Evolutionary conservation across 31 red algal species (phyloP).

Genomic region (Odonthalia washingtoniensis): DNA sequence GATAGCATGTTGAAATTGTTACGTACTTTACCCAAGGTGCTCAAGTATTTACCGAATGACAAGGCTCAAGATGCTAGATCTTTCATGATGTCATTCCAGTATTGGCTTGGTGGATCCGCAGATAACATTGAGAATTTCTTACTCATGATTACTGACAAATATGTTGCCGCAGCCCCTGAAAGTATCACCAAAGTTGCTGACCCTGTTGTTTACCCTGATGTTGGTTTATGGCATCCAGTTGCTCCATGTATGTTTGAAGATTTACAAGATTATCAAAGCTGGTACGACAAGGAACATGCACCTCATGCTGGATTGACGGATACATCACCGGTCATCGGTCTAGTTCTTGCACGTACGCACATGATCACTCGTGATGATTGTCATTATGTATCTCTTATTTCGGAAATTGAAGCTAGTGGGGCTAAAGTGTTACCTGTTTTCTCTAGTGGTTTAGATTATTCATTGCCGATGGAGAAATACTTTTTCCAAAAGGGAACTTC

Average conservation of each 20-base stretch:
- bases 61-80: constrained; percentile 99
- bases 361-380: constrained; percentile 99
- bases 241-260: constrained; percentile 97
- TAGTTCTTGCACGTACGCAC: constrained; percentile 95
- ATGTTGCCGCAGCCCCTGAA: constrained; percentile 73
- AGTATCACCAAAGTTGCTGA: constrained; percentile 43
- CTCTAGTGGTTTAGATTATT: constrained; percentile 96
- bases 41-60: constrained; percentile 99
- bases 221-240: constrained; percentile 98
- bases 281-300: constrained; percentile 95
- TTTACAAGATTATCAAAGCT: constrained; percentile 83
- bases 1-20: constrained; percentile 97
- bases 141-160: constrained; percentile 97
- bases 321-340: constrained; percentile 80
- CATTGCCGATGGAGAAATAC: constrained; percentile 89
- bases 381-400: constrained; percentile 97
- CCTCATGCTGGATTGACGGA: constrained; percentile 68
- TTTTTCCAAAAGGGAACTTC: constrained; percentile 89
- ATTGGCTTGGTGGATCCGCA: constrained; percentile 95
- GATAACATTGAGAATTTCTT: constrained; percentile 99
- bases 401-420: constrained; percentile 90
- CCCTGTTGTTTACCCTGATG: constrained; percentile 96
- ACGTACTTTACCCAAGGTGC: constrained; percentile 98
- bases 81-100: constrained; percentile 99
- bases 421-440: constrained; percentile 96